Percentiles rank a stretch among this genome's conserved stretches.
Conservation (phyloP, 768 basidiomycete genomes). For the Tephrocybe sp. region DNA sequence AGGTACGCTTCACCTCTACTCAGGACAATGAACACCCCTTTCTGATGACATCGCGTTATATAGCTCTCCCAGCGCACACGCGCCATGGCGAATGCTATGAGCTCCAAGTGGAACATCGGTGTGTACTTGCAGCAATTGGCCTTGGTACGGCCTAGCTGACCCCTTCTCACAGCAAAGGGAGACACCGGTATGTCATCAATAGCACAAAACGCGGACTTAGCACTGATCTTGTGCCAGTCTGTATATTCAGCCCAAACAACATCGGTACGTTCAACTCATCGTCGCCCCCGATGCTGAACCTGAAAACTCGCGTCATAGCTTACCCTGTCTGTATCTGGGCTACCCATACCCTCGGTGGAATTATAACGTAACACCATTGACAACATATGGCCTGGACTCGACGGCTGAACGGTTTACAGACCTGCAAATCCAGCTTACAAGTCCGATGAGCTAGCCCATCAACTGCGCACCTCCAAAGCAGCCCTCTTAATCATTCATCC, state of each 20-base stretch:
- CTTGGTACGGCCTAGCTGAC: not conserved
- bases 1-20: conserved; percentile 35
- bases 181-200: conserved; percentile 47
- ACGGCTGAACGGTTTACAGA: conserved; percentile 30
- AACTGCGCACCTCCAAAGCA: conserved; percentile 47
- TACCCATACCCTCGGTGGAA: conserved; percentile 52
- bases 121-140: conserved; percentile 6
- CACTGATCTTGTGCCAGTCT: conserved; percentile 36
- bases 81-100: conserved; percentile 54
- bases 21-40: not conserved
- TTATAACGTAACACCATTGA: conserved; percentile 46
- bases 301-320: conserved; percentile 31
- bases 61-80: conserved; percentile 43
- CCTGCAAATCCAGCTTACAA: conserved; percentile 64
- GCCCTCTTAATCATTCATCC: conserved; percentile 49
- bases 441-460: conserved; percentile 54
- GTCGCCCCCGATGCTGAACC: not conserved
- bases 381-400: conserved; percentile 1
- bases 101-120: conserved; percentile 48
- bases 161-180: conserved; percentile 34
- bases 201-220: not conserved
- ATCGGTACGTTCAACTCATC: conserved; percentile 40
- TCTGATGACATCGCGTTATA: not conserved
- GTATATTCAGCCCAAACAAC: conserved; percentile 64
- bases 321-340: conserved; percentile 60